Conservation (phyloP, 345 rosid genomes). For the Durio zibethinus region DNA sequence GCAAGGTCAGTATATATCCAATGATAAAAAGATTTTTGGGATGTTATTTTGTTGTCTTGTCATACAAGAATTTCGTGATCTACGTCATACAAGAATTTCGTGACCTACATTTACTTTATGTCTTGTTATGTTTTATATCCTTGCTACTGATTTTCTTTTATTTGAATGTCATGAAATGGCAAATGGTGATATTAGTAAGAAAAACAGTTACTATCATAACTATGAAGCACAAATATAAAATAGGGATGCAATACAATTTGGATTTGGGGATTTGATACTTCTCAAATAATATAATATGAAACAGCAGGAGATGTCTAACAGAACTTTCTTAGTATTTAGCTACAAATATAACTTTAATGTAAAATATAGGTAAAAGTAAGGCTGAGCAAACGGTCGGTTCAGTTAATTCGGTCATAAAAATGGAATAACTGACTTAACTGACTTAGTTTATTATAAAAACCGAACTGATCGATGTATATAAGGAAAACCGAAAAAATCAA, state of each 20-base stretch:
- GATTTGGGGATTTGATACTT: not conserved
- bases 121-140: constrained; percentile 5
- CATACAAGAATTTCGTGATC: too few relatives aligned
- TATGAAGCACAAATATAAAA: not conserved
- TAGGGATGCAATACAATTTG: not conserved
- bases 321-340: not conserved
- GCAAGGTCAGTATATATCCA: constrained; percentile 52
- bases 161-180: not conserved
- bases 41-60: not conserved
- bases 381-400: too few relatives aligned
- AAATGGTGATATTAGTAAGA: not conserved
- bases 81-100: not conserved
- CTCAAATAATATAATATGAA: not conserved
- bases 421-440: too few relatives aligned
- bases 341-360: not conserved
- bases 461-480: too few relatives aligned
- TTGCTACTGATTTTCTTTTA: constrained; percentile 1
- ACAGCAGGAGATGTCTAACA: not conserved
- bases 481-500: too few relatives aligned
- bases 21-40: not conserved
- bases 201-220: not conserved
- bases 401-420: too few relatives aligned
- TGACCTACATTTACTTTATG: not conserved
- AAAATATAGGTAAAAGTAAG: not conserved
- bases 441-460: too few relatives aligned